Evolutionary conservation across 106 monocot genomes (phyloP), one percentile per base, ranked within the genome.

Genomic region (Allium cepa): DNA sequence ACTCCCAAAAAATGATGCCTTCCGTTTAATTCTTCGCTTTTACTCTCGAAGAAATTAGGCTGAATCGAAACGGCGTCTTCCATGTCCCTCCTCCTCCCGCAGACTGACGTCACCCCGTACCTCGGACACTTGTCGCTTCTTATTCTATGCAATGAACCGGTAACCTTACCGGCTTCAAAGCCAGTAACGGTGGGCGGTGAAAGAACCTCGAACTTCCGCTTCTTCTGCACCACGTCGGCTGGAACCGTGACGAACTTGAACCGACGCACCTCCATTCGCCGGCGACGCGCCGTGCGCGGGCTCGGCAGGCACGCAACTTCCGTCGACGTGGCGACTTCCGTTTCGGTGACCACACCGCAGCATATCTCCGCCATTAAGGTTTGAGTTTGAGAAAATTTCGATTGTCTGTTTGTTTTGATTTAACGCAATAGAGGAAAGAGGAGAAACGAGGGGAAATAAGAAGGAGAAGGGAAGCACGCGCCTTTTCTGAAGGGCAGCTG

Each of bases 51-150:
- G 49, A 96, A 79, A 60, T 64, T 74, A 10, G 80, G 79, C 9
- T 26, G 76, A 10, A 86, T 67, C 36, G 88, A 81, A 17, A 91
- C 74, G 17, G 88, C 68, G 12, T 96, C 96, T 74, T 96, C 96
- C 96, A 96, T 96, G 36, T 91, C 91, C 72, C 82, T 70, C 78
- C 96, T 73, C 71, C 91, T 57, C 0, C 96, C 91, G 60, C 91
- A 84, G 9, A 96, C 78, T 3, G 91, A 85, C 56, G 72, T 88
- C 69, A 86, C 56, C 59, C 88, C 91, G 56, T 80, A 82, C 56
- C 61, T 72, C 52, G 85, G 77, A 26, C 79, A 65, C 60, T 12
- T 4, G 7, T 52, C 66, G 11, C 11, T 47, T 22, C 1, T 22
- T 22, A 22, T 22, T 4, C 36, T 36, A 36, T 36, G 3, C 36